Conservation (phyloP, 2,329 filamentous ascomycete genomes). For the Fonsecaea monophora region DNA sequence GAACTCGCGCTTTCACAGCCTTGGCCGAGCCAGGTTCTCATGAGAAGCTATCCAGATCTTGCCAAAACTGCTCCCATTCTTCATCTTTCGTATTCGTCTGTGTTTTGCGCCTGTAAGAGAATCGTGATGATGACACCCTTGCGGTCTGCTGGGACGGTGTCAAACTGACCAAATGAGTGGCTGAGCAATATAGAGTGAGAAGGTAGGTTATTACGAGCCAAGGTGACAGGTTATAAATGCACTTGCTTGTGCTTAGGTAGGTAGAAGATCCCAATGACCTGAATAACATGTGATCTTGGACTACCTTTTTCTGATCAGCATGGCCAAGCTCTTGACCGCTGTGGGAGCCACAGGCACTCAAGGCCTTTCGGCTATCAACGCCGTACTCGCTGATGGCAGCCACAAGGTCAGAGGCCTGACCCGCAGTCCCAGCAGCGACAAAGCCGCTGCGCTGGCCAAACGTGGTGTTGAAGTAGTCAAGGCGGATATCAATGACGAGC, state of each 20-base stretch:
- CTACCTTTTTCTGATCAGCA: not conserved
- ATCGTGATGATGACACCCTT: not conserved
- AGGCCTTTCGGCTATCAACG: slow-evolving; percentile 46
- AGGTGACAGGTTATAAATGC: not conserved
- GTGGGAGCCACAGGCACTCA: slow-evolving; percentile 50
- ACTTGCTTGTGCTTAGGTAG: not conserved
- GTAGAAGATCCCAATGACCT: not conserved
- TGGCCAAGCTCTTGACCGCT: slow-evolving; percentile 30
- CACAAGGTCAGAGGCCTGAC: slow-evolving; percentile 45
- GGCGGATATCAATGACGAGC: slow-evolving; percentile 31
- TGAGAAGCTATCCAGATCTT: not conserved
- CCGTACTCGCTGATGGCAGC: slow-evolving; percentile 17
- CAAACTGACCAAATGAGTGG: not conserved
- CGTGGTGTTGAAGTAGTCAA: slow-evolving; percentile 32
- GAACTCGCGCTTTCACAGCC: not conserved
- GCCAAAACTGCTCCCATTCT: not conserved
- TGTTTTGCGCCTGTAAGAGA: not conserved
- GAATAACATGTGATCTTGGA: not conserved
- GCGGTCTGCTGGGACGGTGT: not conserved
- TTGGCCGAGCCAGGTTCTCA: not conserved
- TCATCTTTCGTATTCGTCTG: slow-evolving; percentile 5
- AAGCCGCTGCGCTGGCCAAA: slow-evolving; percentile 34
- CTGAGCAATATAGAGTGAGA: not conserved
- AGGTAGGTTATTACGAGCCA: not conserved
- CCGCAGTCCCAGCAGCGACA: slow-evolving; percentile 41